These are phyloP conservation scores for Chenopodium quinoa DNA, from an alignment of 148 eudicot genomes.

Conservation along the genomic window DNA sequence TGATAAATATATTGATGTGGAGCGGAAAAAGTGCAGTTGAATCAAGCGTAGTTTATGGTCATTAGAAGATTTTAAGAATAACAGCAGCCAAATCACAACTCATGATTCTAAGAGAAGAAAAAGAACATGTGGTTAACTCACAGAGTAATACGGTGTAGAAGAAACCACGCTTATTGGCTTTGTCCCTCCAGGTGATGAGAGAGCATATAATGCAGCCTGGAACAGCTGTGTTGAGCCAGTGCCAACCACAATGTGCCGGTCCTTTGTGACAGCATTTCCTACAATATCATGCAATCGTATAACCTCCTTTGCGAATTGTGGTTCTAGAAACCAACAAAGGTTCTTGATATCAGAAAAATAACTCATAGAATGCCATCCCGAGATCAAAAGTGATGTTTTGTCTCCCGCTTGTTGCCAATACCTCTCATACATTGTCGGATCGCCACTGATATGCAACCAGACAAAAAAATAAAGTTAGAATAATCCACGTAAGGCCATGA, in stretches of 20 bases:
- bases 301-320: conserved; percentile 57
- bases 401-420: conserved; percentile 75
- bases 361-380: conserved; percentile 84
- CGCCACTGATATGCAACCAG: conserved; percentile 56
- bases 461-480: not conserved
- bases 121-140: conserved; percentile 34
- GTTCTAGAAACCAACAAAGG: conserved; percentile 90
- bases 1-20: not conserved
- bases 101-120: conserved; percentile 1
- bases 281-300: conserved; percentile 64
- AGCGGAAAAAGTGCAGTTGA: not conserved
- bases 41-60: not conserved
- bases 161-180: conserved; percentile 82
- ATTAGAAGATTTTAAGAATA: not conserved
- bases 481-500: not conserved
- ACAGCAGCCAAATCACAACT: not conserved
- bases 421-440: conserved; percentile 93
- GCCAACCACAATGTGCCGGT: conserved; percentile 77
- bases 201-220: conserved; percentile 89
- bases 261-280: conserved; percentile 76
- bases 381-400: conserved; percentile 53
- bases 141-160: conserved; percentile 89
- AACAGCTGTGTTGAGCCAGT: conserved; percentile 89
- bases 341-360: conserved; percentile 76
- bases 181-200: conserved; percentile 36